Percentiles rank a stretch among this genome's conserved stretches.
Evolutionary conservation across 2,329 filamentous ascomycete genomes (phyloP).

Genomic region (Colletotrichum eremochloae): DNA sequence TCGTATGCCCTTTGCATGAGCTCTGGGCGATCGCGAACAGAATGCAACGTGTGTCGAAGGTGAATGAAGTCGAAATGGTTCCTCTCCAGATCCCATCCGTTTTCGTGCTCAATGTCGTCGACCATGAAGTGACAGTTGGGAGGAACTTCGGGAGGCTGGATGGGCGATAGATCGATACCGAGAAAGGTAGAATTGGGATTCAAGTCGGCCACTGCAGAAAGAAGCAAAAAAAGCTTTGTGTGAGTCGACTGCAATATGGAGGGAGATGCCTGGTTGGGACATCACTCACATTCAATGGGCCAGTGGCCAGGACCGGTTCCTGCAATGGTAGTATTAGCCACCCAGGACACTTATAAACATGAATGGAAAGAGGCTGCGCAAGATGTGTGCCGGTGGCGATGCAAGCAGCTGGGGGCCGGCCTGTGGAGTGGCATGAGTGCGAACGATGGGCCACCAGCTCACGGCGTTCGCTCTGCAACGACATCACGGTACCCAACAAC

Average conservation of each 20-base stretch:
- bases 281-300: conserved; percentile 62
- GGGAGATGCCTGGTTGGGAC: background rate
- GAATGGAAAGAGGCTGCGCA: background rate
- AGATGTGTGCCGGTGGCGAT: background rate
- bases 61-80: conserved; percentile 64
- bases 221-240: background rate
- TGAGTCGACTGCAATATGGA: conserved; percentile 37
- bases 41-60: conserved; percentile 61
- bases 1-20: conserved; percentile 59
- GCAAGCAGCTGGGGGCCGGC: background rate
- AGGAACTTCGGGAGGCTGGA: conserved; percentile 65
- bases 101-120: conserved; percentile 65
- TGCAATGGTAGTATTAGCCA: conserved; percentile 46
- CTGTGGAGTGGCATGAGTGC: background rate
- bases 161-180: conserved; percentile 65
- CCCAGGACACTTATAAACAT: background rate
- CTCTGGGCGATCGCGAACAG: conserved; percentile 56
- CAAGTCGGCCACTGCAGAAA: conserved; percentile 59
- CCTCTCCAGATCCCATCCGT: conserved; percentile 62
- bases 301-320: conserved; percentile 66
- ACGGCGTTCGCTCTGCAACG: background rate
- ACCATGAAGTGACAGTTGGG: conserved; percentile 65
- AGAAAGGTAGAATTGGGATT: conserved; percentile 60
- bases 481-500: background rate
- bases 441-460: background rate